Evolutionary conservation across 306 rosid species (phyloP).

Genomic region (Carpinus fangiana): DNA sequence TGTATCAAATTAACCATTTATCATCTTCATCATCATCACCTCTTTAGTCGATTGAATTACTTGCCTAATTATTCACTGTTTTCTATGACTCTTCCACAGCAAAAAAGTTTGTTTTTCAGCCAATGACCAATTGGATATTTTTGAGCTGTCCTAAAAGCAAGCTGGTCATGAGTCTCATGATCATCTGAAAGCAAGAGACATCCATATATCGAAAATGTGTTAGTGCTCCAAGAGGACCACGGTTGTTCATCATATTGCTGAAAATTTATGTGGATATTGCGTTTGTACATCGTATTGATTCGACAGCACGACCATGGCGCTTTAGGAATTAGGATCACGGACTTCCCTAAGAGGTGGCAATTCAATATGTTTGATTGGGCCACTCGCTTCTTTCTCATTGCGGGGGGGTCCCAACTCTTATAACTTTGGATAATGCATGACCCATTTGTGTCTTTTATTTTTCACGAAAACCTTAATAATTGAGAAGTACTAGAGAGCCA

Average conservation of each 20-base stretch:
- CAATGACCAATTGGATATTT: background rate
- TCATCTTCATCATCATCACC: too few relatives aligned
- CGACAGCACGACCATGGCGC: background rate
- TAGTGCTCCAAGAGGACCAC: slow-evolving; percentile 8
- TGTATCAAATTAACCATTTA: background rate
- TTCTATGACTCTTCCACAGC: background rate
- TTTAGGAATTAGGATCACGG: background rate
- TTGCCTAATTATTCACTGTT: background rate
- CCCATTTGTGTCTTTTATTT: background rate
- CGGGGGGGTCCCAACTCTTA: background rate
- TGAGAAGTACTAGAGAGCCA: too few relatives aligned
- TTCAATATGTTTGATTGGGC: background rate
- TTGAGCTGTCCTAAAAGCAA: background rate
- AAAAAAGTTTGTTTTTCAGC: too few relatives aligned
- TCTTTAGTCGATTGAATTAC: too few relatives aligned
- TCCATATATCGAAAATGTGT: background rate
- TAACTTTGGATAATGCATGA: background rate
- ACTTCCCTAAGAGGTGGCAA: background rate
- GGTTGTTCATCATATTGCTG: background rate
- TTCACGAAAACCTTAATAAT: too few relatives aligned
- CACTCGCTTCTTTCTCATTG: background rate
- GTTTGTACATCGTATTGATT: background rate
- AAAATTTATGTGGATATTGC: background rate
- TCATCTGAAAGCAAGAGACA: slow-evolving; percentile 5
- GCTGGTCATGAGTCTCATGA: background rate